Percentiles rank a stretch among this genome's conserved stretches.
phyloP scores from a whole-genome alignment of 2,329 filamentous ascomycete genomes.

The Claviceps purpurea region DNA sequence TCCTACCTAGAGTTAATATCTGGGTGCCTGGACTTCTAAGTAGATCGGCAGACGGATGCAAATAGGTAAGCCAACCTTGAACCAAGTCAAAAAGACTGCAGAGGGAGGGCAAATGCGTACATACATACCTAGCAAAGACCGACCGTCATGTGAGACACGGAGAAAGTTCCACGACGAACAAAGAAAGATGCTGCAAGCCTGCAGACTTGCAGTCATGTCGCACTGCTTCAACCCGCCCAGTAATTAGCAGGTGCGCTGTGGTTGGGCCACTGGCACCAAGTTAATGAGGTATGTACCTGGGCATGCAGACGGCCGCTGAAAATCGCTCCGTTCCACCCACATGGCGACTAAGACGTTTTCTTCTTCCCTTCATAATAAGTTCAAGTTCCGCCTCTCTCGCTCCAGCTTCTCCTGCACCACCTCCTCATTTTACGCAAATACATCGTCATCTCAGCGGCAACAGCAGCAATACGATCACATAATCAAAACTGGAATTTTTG shows the following conservation, averaged over 20 bases:
- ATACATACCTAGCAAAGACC: too few species aligned
- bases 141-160: too few species aligned
- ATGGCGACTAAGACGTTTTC: neutral
- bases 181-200: too few species aligned
- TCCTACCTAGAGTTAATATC: neutral
- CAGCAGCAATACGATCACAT: neutral
- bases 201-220: too few species aligned
- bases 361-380: too few species aligned
- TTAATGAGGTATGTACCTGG: neutral
- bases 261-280: neutral
- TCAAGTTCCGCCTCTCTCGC: slow-evolving; percentile 1
- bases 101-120: too few species aligned
- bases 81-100: too few species aligned
- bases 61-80: neutral
- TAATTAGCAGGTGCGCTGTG: neutral
- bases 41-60: neutral
- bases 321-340: slow-evolving; percentile 4
- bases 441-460: neutral
- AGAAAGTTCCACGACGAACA: too few species aligned
- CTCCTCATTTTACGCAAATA: neutral
- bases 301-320: slow-evolving; percentile 3
- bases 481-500: neutral
- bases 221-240: too few species aligned
- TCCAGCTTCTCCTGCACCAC: neutral
- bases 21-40: too few species aligned